phyloP scores from a whole-genome alignment of 1,284 basidiomycete genomes.

The Cutaneotrichosporon spelunceum region DNA sequence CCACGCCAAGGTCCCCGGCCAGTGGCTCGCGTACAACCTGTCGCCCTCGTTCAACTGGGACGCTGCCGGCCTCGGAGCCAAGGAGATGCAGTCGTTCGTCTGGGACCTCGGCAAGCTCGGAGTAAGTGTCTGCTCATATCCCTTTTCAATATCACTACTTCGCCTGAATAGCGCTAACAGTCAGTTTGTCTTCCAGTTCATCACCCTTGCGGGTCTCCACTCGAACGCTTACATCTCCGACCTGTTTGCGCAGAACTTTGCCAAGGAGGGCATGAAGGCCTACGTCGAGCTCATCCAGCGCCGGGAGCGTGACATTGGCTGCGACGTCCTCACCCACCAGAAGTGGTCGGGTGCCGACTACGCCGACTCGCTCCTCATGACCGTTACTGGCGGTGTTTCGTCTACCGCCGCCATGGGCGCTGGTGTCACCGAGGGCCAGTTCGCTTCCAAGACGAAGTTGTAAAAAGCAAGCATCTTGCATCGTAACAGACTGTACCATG shows the following conservation, averaged over 20 bases:
- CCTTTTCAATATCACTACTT: not conserved
- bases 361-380: conserved; percentile 86
- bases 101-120: conserved; percentile 63
- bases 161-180: not conserved
- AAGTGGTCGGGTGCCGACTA: conserved; percentile 93
- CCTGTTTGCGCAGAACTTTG: conserved; percentile 80
- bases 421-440: conserved; percentile 89
- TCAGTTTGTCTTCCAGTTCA: conserved; percentile 75
- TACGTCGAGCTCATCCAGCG: conserved; percentile 61
- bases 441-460: conserved; percentile 48
- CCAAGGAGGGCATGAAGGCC: conserved; percentile 71
- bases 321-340: conserved; percentile 72
- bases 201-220: conserved; percentile 93
- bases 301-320: conserved; percentile 84
- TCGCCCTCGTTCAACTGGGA: conserved; percentile 83
- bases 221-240: conserved; percentile 97
- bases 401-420: conserved; percentile 93
- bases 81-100: conserved; percentile 85
- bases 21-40: conserved; percentile 94
- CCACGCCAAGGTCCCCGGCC: conserved; percentile 71
- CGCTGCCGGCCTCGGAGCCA: conserved; percentile 78
- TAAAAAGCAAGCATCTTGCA: conserved; percentile 12
- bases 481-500: conserved; percentile 7
- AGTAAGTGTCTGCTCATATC: not conserved
- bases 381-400: conserved; percentile 91